phyloP scores from a whole-genome alignment of 768 basidiomycete species.

The Agaricus blazei region DNA sequence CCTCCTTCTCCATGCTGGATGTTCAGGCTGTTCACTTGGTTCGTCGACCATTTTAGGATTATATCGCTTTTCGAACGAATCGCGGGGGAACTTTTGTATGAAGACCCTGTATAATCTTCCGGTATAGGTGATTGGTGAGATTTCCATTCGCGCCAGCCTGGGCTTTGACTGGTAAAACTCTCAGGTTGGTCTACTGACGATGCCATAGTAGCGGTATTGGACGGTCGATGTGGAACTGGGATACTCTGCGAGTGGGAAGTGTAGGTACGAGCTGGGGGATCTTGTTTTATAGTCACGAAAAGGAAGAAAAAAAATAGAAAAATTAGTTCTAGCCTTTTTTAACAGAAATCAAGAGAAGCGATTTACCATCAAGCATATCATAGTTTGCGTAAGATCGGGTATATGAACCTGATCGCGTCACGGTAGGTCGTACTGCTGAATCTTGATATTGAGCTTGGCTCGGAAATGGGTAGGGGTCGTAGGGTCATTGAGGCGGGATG shows the following conservation, averaged over 20 bases:
- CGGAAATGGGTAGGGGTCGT: background rate
- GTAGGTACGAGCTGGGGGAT: background rate
- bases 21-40: background rate
- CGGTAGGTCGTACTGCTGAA: background rate
- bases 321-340: background rate
- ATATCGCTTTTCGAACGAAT: background rate
- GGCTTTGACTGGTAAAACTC: no score
- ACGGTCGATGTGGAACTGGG: conserved; percentile 3
- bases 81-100: no score
- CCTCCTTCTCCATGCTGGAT: conserved; percentile 8
- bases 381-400: background rate
- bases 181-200: background rate
- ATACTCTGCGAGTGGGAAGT: conserved; percentile 1
- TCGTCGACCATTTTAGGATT: no score
- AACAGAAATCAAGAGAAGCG: background rate
- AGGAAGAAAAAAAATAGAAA: no score
- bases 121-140: background rate
- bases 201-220: background rate
- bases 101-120: no score
- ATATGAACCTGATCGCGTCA: background rate
- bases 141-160: conserved; percentile 7
- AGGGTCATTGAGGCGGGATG: background rate
- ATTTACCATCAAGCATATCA: conserved; percentile 2
- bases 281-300: background rate
- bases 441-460: background rate